Percentiles rank a stretch among this genome's conserved stretches.
These are phyloP conservation scores for Fusarium sp. DNA, from an alignment of 2,329 filamentous ascomycete species.

Conservation along the genomic window DNA sequence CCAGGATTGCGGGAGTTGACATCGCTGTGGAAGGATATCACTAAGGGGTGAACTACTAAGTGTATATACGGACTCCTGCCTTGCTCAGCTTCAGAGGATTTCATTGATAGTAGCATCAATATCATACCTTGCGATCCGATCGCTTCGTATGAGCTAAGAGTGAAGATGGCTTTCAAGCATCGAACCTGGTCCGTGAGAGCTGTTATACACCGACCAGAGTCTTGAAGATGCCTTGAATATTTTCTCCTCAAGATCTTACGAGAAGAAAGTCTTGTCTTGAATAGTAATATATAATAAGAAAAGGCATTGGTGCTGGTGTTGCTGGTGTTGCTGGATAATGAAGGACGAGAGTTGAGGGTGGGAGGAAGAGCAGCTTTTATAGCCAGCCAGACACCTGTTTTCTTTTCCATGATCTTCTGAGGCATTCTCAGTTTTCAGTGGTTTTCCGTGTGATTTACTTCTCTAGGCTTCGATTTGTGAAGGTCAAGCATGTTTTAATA, in stretches of 20 bases:
- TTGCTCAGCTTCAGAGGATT: neutral
- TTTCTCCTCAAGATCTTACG: neutral
- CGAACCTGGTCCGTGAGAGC: neutral
- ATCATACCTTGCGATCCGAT: neutral
- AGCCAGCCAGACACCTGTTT: neutral
- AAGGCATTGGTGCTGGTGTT: neutral
- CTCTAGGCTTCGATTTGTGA: neutral
- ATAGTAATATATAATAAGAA: neutral
- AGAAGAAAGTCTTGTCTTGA: accelerated
- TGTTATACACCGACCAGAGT: neutral
- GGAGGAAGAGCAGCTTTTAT: neutral
- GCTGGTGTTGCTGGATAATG: neutral
- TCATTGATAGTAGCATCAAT: too few relatives aligned
- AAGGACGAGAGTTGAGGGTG: neutral
- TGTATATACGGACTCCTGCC: neutral
- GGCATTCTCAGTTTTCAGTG: accelerated
- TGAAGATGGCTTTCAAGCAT: neutral
- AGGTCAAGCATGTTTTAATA: too few relatives aligned
- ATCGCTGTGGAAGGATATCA: neutral
- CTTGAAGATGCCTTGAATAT: neutral
- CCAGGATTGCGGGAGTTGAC: too few relatives aligned
- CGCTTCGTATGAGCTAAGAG: too few relatives aligned
- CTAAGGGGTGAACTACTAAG: neutral
- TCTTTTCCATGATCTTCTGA: neutral
- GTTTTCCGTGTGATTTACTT: accelerated